A percentile compares a stretch with the other conserved stretches of the same genome.
Evolutionary conservation across 2,329 filamentous ascomycete species (phyloP).

Genomic region (Akanthomyces dipterigenus): DNA sequence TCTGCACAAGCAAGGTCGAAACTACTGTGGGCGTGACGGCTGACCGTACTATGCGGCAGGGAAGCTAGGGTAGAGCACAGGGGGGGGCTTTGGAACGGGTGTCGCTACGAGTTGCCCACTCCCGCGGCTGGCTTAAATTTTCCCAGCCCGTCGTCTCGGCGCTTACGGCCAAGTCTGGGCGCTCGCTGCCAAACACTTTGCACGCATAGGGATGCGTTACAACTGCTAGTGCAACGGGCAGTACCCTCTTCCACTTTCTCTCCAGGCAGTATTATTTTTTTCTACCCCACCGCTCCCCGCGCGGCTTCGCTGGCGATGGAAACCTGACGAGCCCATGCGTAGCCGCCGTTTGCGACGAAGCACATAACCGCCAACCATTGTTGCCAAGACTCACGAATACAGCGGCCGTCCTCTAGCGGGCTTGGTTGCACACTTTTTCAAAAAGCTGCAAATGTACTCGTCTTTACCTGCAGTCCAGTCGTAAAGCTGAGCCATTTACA

Average conservation of each 20-base stretch:
- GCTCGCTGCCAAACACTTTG: neutral
- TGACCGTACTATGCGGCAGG: neutral
- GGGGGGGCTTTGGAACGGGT: neutral
- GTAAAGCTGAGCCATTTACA: neutral
- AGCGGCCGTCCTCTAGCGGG: too few species aligned
- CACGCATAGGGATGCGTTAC: neutral
- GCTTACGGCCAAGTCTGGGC: neutral
- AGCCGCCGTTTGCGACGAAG: neutral
- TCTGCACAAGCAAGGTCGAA: neutral
- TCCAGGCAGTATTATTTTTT: neutral
- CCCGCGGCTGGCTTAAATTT: neutral
- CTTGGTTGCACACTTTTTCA: neutral
- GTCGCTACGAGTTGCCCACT: neutral
- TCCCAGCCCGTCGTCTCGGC: neutral
- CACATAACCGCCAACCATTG: neutral
- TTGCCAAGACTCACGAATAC: neutral
- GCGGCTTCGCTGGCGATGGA: neutral
- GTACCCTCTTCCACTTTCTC: neutral
- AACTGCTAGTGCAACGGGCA: neutral
- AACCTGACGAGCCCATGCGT: neutral
- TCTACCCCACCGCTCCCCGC: neutral
- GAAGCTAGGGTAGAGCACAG: neutral
- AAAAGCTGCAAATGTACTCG: neutral
- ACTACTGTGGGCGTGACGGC: neutral
- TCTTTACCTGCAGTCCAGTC: neutral